phyloP scores from a whole-genome alignment of 2,329 filamentous ascomycete genomes.

The Celoporthe dispersa region DNA sequence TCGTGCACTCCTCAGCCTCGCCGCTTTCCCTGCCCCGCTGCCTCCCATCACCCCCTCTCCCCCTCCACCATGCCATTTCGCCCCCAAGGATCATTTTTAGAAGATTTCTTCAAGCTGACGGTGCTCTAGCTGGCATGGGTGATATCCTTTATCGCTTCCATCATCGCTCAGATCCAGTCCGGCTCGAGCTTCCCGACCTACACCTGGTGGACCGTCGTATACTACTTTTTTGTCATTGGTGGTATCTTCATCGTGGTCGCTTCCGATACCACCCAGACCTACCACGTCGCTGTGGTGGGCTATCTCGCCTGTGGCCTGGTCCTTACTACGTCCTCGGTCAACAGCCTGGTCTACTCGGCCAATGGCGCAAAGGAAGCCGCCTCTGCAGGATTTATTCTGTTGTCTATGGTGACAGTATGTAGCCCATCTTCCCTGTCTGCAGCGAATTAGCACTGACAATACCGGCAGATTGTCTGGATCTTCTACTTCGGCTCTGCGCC shows the following conservation, averaged over 20 bases:
- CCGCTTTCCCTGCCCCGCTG: conserved; percentile 4
- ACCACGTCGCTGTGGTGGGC: conserved; percentile 88
- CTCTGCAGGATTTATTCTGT: conserved; percentile 88
- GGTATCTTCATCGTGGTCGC: conserved; percentile 83
- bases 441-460: conserved; percentile 14
- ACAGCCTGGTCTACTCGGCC: conserved; percentile 79
- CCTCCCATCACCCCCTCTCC: conserved; percentile 1
- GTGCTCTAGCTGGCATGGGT: conserved; percentile 82
- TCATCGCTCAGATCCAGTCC: conserved; percentile 67
- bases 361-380: conserved; percentile 80
- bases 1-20: conserved; percentile 6
- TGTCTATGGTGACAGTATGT: conserved; percentile 90
- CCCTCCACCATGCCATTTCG: background rate
- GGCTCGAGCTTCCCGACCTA: conserved; percentile 74
- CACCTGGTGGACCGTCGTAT: conserved; percentile 89
- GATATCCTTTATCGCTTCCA: conserved; percentile 85
- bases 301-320: conserved; percentile 85
- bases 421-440: background rate
- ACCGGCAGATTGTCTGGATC: conserved; percentile 88
- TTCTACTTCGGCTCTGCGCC: conserved; percentile 98
- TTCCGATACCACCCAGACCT: conserved; percentile 82
- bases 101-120: conserved; percentile 30
- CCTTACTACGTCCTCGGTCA: conserved; percentile 83
- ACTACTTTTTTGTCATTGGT: conserved; percentile 80
- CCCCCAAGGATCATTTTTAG: conserved; percentile 19